A percentile compares a stretch with the other conserved stretches of the same genome.
phyloP scores from a whole-genome alignment of 129 eudicot species.

The Apium graveolens region DNA sequence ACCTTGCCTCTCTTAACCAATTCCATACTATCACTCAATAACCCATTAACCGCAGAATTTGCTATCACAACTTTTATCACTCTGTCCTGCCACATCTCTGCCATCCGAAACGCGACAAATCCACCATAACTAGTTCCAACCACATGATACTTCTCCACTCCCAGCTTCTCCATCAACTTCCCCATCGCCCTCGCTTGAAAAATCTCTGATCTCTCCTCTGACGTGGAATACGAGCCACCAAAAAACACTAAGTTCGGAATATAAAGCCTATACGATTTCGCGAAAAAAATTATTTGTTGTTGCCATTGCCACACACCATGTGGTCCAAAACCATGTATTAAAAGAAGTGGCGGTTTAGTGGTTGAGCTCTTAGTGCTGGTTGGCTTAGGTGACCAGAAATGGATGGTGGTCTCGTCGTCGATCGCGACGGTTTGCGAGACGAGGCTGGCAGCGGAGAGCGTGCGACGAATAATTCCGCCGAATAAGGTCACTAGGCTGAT shows the following conservation, averaged over 20 bases:
- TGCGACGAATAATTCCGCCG: conserved; percentile 46
- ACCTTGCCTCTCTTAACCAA: conserved; percentile 47
- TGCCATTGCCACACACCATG: conserved; percentile 76
- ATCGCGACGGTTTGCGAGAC: conserved; percentile 34
- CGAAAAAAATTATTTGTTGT: conserved; percentile 39
- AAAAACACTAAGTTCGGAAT: conserved; percentile 69
- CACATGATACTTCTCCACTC: conserved; percentile 43
- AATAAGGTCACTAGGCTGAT: conserved; percentile 50
- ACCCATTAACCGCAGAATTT: conserved; percentile 58
- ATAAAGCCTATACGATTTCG: conserved; percentile 30
- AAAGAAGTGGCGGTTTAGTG: conserved; percentile 33
- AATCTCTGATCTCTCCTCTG: conserved; percentile 52
- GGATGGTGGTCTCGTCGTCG: conserved; percentile 50
- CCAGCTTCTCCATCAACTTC: conserved; percentile 53
- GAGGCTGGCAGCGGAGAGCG: conserved; percentile 44
- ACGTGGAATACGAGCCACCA: conserved; percentile 48
- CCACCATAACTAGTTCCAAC: conserved; percentile 85
- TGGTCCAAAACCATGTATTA: conserved; percentile 74
- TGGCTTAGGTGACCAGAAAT: conserved; percentile 55
- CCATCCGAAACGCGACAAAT: conserved; percentile 65
- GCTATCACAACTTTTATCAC: conserved; percentile 80
- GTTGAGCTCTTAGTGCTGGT: neutral
- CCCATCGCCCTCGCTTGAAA: conserved; percentile 49
- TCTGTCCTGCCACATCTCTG: conserved; percentile 64
- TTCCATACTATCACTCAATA: conserved; percentile 35